phyloP scores from a whole-genome alignment of 495 filamentous ascomycete species.

The Annulohypoxylon stygium region DNA sequence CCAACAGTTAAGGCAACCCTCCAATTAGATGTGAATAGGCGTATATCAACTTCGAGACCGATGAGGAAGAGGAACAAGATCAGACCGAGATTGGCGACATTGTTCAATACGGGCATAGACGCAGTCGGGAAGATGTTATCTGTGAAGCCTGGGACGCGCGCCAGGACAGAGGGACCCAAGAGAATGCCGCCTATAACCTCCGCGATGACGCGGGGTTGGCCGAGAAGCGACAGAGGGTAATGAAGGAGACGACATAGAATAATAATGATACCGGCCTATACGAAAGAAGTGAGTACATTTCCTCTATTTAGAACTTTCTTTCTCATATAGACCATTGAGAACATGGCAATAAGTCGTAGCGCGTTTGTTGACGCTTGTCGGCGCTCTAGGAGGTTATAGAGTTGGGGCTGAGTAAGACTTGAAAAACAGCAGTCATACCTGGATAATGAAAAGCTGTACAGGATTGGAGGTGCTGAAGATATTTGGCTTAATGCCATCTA shows the following conservation, averaged over 20 bases:
- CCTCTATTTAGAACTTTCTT: not conserved
- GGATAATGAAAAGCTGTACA: slow-evolving; percentile 94
- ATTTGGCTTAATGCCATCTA: slow-evolving; percentile 51
- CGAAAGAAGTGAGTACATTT: slow-evolving; percentile 45
- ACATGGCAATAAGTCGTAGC: not conserved
- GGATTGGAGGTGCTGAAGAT: slow-evolving; percentile 68
- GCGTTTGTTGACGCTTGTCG: not conserved
- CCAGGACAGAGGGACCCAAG: slow-evolving; percentile 88
- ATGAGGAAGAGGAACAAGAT: slow-evolving; percentile 93
- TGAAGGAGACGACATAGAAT: slow-evolving; percentile 84
- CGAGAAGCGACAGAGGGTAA: slow-evolving; percentile 83
- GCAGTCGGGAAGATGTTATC: slow-evolving; percentile 79
- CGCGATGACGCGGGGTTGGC: slow-evolving; percentile 93
- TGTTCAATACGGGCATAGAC: slow-evolving; percentile 79
- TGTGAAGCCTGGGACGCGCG: slow-evolving; percentile 84
- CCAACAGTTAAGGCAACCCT: slow-evolving; percentile 84
- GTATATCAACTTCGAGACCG: slow-evolving; percentile 91
- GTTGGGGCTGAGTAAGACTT: not conserved
- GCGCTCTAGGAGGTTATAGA: not conserved
- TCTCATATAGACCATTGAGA: slow-evolving; percentile 1
- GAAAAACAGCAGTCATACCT: slow-evolving; percentile 65
- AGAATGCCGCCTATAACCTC: slow-evolving; percentile 96
- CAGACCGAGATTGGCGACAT: slow-evolving; percentile 91
- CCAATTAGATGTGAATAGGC: slow-evolving; percentile 90
- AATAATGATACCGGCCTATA: slow-evolving; percentile 87